Evolutionary conservation across 108 stramenopile genomes (phyloP).

Genomic region (Schizochytrium sp.): DNA sequence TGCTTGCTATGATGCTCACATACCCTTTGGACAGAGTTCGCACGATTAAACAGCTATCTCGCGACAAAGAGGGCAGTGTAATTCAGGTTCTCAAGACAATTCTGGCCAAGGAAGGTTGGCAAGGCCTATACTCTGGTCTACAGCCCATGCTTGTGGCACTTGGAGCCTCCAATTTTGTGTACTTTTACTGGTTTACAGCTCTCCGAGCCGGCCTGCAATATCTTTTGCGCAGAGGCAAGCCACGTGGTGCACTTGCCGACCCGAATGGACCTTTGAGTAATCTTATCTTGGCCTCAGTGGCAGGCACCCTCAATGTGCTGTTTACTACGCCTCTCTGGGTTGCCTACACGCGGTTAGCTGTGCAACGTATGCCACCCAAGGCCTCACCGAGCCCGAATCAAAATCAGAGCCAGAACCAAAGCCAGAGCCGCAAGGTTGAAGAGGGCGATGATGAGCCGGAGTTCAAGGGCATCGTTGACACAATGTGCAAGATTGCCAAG

Average conservation of each 20-base stretch:
- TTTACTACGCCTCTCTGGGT: conserved; percentile 80
- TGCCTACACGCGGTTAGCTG: conserved; percentile 79
- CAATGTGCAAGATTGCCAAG: conserved; percentile 64
- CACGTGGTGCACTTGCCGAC: background rate
- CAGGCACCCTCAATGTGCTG: conserved; percentile 78
- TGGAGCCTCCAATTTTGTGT: conserved; percentile 68
- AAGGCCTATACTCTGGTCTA: conserved; percentile 65
- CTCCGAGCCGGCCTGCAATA: conserved; percentile 57
- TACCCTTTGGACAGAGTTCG: conserved; percentile 72
- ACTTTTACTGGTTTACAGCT: conserved; percentile 71
- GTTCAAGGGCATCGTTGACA: conserved; percentile 66
- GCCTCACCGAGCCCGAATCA: background rate
- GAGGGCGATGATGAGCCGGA: background rate
- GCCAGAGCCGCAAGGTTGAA: background rate
- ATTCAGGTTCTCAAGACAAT: conserved; percentile 59
- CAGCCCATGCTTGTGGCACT: conserved; percentile 68
- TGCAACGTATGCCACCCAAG: conserved; percentile 65
- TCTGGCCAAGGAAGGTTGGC: conserved; percentile 61
- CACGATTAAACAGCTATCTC: conserved; percentile 69
- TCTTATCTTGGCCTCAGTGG: conserved; percentile 70
- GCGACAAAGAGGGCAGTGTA: background rate
- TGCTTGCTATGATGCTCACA: conserved; percentile 68
- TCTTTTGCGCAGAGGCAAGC: background rate
- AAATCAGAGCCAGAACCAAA: conserved; percentile 23
- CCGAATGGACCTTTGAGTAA: conserved; percentile 62